Percentiles rank a stretch among this genome's conserved stretches.
Conservation (phyloP, 129 eudicot genomes). For the Lactuca saligna region DNA sequence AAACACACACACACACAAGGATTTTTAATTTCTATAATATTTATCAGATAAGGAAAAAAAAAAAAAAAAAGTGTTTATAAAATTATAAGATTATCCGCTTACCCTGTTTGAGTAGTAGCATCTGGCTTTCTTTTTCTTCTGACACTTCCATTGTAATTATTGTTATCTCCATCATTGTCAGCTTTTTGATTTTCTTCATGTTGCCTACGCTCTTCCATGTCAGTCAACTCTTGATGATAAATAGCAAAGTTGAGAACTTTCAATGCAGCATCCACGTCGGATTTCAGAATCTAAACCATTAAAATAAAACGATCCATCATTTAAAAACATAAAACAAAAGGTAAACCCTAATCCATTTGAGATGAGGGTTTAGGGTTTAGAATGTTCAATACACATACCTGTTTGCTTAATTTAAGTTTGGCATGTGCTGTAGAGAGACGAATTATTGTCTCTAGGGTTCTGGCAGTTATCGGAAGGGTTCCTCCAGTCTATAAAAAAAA, state of each 20-base stretch:
- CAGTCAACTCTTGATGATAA: slow-evolving; percentile 90
- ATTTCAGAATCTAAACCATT: slow-evolving; percentile 54
- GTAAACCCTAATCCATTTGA: too few species aligned
- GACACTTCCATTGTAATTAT: neutral
- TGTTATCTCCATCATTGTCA: slow-evolving; percentile 39
- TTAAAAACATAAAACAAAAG: neutral
- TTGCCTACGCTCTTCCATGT: slow-evolving; percentile 93
- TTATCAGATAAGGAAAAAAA: neutral
- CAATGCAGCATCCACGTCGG: slow-evolving; percentile 94
- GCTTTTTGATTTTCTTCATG: slow-evolving; percentile 56
- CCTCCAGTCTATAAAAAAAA: slow-evolving; percentile 65
- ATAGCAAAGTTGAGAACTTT: slow-evolving; percentile 94
- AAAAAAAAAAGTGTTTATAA: neutral
- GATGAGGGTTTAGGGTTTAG: neutral
- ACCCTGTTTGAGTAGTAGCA: slow-evolving; percentile 29
- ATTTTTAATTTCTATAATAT: neutral
- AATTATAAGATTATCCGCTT: neutral
- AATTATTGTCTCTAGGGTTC: slow-evolving; percentile 96
- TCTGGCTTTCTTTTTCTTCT: slow-evolving; percentile 2
- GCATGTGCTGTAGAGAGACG: slow-evolving; percentile 99
- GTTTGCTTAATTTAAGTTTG: slow-evolving; percentile 80
- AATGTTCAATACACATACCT: slow-evolving; percentile 42
- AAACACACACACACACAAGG: neutral
- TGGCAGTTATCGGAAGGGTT: slow-evolving; percentile 97
- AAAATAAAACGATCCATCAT: neutral